These are phyloP conservation scores for Protomyces pachydermus DNA, from an alignment of 1,139 yeast genomes.

Conservation along the genomic window DNA sequence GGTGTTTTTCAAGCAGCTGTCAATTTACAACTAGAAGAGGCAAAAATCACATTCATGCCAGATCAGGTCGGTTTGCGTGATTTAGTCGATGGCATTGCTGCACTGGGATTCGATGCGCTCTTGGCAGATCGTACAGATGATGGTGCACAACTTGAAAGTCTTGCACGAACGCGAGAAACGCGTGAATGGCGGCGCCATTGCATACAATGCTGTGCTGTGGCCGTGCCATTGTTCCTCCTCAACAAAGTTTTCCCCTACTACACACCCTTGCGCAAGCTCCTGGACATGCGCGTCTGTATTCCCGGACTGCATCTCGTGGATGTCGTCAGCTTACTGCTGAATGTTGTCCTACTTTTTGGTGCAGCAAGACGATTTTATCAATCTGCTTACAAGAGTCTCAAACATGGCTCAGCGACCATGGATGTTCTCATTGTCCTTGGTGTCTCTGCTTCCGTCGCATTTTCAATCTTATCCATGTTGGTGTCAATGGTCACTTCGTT, in stretches of 20 bases:
- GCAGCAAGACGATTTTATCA: conserved; percentile 61
- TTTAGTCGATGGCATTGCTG: conserved; percentile 57
- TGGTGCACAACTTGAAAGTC: conserved; percentile 60
- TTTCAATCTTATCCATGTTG: conserved; percentile 60
- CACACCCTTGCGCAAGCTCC: background rate
- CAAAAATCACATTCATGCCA: conserved; percentile 49
- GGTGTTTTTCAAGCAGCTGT: conserved; percentile 56
- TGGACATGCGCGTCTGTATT: conserved; percentile 32
- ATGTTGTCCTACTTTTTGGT: conserved; percentile 64
- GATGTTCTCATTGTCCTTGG: conserved; percentile 84
- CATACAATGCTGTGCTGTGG: conserved; percentile 49
- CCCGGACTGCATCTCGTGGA: conserved; percentile 46
- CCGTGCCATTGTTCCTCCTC: conserved; percentile 61
- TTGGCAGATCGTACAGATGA: conserved; percentile 46
- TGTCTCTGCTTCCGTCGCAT: conserved; percentile 69
- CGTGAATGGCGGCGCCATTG: conserved; percentile 61
- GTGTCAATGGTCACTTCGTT: conserved; percentile 44
- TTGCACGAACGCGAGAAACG: conserved; percentile 68
- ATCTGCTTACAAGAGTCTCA: conserved; percentile 61
- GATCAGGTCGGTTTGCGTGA: conserved; percentile 39
- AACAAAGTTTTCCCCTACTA: conserved; percentile 45
- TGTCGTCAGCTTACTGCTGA: conserved; percentile 56
- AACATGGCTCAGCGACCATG: conserved; percentile 84
- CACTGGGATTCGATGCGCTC: conserved; percentile 49
- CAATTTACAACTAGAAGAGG: conserved; percentile 71